These are phyloP conservation scores for Xanthoconium purpureum DNA, from an alignment of 768 basidiomycete genomes.

Conservation along the genomic window DNA sequence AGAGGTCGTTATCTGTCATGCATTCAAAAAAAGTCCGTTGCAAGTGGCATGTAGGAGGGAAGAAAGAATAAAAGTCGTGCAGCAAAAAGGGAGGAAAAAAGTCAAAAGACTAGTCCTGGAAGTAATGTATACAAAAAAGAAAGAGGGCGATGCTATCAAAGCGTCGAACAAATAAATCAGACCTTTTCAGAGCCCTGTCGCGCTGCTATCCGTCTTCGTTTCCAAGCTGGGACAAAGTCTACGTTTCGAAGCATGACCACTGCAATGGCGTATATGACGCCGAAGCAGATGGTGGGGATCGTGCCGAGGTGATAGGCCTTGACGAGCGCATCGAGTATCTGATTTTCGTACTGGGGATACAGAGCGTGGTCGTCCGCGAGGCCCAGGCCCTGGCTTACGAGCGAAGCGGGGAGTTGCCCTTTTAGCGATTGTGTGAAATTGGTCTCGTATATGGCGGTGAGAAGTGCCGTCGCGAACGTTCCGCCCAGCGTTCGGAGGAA, in stretches of 20 bases:
- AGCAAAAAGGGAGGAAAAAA: background rate
- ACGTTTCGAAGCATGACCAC: constrained; percentile 32
- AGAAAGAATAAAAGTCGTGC: background rate
- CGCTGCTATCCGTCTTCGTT: constrained; percentile 29
- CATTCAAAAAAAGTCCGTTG: constrained; percentile 9
- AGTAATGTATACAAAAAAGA: constrained; percentile 22
- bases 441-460: constrained; percentile 34
- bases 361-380: constrained; percentile 29
- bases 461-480: constrained; percentile 36
- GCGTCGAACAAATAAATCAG: constrained; percentile 11
- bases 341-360: constrained; percentile 34
- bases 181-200: constrained; percentile 20
- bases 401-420: constrained; percentile 27
- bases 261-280: constrained; percentile 30
- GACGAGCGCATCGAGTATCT: constrained; percentile 32
- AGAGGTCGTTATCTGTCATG: background rate
- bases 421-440: constrained; percentile 30
- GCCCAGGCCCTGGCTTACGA: constrained; percentile 31
- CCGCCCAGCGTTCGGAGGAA: constrained; percentile 35
- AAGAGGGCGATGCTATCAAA: constrained; percentile 12
- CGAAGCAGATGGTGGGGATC: constrained; percentile 34
- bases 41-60: background rate
- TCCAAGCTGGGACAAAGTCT: constrained; percentile 34
- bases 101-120: constrained; percentile 6
- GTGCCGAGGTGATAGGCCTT: constrained; percentile 35